phyloP scores from a whole-genome alignment of 208 protist species.

The Acanthamoeba quina region DNA sequence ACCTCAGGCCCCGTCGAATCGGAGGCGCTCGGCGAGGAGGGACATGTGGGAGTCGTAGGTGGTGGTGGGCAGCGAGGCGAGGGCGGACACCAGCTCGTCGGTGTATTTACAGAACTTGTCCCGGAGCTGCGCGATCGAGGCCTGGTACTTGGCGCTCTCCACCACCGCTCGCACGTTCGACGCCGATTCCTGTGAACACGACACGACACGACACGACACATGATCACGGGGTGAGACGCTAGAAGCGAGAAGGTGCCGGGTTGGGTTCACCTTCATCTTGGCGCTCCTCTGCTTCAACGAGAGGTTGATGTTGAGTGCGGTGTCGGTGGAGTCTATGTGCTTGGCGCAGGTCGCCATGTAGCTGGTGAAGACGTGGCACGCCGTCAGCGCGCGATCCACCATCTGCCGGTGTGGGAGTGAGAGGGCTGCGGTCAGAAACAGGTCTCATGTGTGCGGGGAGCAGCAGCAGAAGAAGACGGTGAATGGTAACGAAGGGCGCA shows the following conservation, averaged over 20 bases:
- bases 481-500: neutral
- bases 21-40: slow-evolving; percentile 42
- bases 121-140: neutral
- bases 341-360: slow-evolving; percentile 33
- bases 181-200: neutral
- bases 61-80: slow-evolving; percentile 8
- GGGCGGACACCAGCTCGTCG: slow-evolving; percentile 14
- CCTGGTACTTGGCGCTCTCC: slow-evolving; percentile 29
- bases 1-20: neutral
- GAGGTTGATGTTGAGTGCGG: neutral
- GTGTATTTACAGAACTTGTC: slow-evolving; percentile 57
- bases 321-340: slow-evolving; percentile 26
- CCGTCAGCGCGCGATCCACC: slow-evolving; percentile 10
- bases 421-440: neutral
- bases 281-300: neutral
- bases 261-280: neutral
- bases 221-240: neutral
- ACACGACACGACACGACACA: neutral
- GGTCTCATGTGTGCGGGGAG: neutral
- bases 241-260: neutral
- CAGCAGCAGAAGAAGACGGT: neutral
- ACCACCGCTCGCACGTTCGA: slow-evolving; percentile 12
- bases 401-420: neutral
- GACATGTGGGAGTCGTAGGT: slow-evolving; percentile 49
- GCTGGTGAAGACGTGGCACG: slow-evolving; percentile 37